A percentile compares a stretch with the other conserved stretches of the same genome.
Conservation (phyloP, 2,329 filamentous ascomycete genomes). For the Intubia oerlemansii region DNA sequence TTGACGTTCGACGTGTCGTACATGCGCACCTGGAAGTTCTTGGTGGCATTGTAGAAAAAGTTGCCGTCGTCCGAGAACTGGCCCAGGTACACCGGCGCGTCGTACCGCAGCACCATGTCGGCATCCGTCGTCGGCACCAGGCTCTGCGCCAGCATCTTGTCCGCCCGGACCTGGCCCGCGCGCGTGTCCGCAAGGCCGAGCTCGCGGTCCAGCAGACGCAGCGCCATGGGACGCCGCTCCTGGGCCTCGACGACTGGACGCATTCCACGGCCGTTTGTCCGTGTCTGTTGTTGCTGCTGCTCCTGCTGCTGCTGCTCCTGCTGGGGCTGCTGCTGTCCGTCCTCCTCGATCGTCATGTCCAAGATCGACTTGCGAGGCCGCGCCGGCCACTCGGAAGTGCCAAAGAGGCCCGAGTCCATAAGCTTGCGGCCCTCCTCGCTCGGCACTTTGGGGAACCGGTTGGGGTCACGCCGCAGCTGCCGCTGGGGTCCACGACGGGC, state of each 20-base stretch:
- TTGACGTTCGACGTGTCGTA: slow-evolving; percentile 95
- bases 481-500: slow-evolving; percentile 10
- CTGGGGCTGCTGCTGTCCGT: neutral
- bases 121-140: slow-evolving; percentile 59
- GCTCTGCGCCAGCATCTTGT: slow-evolving; percentile 43
- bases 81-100: slow-evolving; percentile 74
- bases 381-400: slow-evolving; percentile 32
- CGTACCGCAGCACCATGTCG: slow-evolving; percentile 76
- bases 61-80: slow-evolving; percentile 95
- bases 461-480: slow-evolving; percentile 25
- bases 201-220: slow-evolving; percentile 65
- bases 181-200: slow-evolving; percentile 42
- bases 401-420: slow-evolving; percentile 70
- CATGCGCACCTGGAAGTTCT: slow-evolving; percentile 89
- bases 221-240: slow-evolving; percentile 23
- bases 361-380: slow-evolving; percentile 6
- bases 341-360: slow-evolving; percentile 3
- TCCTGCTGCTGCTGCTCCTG: no score
- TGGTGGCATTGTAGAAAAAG: slow-evolving; percentile 83
- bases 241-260: slow-evolving; percentile 15
- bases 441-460: slow-evolving; percentile 63
- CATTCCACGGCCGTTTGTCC: no score
- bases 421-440: slow-evolving; percentile 55
- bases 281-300: no score
- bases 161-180: slow-evolving; percentile 22